phyloP scores from a whole-genome alignment of 179 eudicot genomes.

The Beta lomatogona region DNA sequence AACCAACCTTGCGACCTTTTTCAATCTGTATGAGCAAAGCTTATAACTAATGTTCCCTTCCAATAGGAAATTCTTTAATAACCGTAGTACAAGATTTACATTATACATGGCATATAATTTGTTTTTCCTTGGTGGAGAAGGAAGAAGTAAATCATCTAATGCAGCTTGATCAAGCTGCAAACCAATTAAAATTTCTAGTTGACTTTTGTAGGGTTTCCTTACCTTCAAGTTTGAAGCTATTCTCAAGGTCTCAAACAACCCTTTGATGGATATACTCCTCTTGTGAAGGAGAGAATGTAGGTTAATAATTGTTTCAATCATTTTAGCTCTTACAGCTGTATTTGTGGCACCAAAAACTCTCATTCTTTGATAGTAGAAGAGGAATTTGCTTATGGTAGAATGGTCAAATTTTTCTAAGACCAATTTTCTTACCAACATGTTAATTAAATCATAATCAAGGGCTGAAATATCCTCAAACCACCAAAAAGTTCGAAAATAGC shows the following conservation, averaged over 20 bases:
- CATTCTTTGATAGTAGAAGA: constrained; percentile 35
- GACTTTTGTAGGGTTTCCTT: constrained; percentile 10
- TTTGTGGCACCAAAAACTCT: constrained; percentile 20
- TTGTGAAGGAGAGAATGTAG: constrained; percentile 34
- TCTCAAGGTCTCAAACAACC: constrained; percentile 38
- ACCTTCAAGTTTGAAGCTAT: constrained; percentile 31
- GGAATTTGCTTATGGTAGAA: constrained; percentile 31
- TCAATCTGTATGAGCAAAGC: constrained; percentile 33
- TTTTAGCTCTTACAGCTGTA: constrained; percentile 12
- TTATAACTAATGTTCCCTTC: constrained; percentile 23
- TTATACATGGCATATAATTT: constrained; percentile 22
- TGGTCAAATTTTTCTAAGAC: constrained; percentile 37
- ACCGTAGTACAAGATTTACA: constrained; percentile 35
- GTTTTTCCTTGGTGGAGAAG: constrained; percentile 19
- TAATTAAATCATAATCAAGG: constrained; percentile 28
- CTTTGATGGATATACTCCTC: constrained; percentile 34
- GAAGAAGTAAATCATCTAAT: constrained; percentile 40
- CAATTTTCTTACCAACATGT: constrained; percentile 36
- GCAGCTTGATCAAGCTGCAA: constrained; percentile 39
- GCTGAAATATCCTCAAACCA: constrained; percentile 42
- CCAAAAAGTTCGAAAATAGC: constrained; percentile 26
- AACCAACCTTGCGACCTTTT: constrained; percentile 37
- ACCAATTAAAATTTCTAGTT: constrained; percentile 38
- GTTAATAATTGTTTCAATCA: constrained; percentile 25
- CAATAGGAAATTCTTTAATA: constrained; percentile 33